Percentiles rank a stretch among this genome's conserved stretches.
Evolutionary conservation across 495 filamentous ascomycete species (phyloP).

Genomic region (Acidiella bohemica): DNA sequence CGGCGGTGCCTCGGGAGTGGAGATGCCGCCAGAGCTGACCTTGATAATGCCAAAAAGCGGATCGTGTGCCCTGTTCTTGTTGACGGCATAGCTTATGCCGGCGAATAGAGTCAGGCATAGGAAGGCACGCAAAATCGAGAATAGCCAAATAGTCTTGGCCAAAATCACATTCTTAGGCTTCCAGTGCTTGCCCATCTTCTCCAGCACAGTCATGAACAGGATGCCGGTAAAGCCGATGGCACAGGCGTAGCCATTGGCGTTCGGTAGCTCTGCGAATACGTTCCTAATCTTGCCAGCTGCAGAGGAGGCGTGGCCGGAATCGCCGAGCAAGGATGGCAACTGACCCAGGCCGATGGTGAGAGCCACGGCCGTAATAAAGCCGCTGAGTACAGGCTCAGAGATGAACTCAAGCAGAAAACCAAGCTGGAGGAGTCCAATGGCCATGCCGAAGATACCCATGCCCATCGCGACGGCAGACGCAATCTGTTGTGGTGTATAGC

Average conservation of each 20-base stretch:
- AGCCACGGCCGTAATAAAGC: conserved; percentile 39
- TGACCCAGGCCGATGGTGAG: conserved; percentile 37
- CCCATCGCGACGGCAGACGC: conserved; percentile 34
- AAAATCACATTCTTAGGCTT: conserved; percentile 27
- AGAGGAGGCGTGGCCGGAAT: conserved; percentile 25
- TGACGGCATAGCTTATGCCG: conserved; percentile 35
- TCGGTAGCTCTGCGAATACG: conserved; percentile 31
- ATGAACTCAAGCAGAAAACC: conserved; percentile 41
- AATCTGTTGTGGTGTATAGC: conserved; percentile 32
- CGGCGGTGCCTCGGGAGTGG: conserved; percentile 28
- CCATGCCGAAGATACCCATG: conserved; percentile 33
- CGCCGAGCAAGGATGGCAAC: no score
- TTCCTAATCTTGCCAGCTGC: conserved; percentile 33
- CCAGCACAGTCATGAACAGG: conserved; percentile 31
- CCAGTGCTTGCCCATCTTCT: conserved; percentile 36
- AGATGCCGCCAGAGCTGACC: conserved; percentile 33
- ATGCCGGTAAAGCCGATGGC: conserved; percentile 36
- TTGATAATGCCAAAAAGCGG: conserved; percentile 32
- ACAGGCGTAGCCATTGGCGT: conserved; percentile 32
- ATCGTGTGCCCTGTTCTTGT: conserved; percentile 27
- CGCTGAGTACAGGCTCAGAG: conserved; percentile 37
- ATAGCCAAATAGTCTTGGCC: conserved; percentile 29
- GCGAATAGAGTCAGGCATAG: conserved; percentile 36
- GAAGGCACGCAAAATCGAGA: conserved; percentile 35
- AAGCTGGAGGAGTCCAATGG: conserved; percentile 37